Base-by-base conservation (phyloP, 2,329 filamentous ascomycete genomes). In the Leptographium wingfieldii region DNA sequence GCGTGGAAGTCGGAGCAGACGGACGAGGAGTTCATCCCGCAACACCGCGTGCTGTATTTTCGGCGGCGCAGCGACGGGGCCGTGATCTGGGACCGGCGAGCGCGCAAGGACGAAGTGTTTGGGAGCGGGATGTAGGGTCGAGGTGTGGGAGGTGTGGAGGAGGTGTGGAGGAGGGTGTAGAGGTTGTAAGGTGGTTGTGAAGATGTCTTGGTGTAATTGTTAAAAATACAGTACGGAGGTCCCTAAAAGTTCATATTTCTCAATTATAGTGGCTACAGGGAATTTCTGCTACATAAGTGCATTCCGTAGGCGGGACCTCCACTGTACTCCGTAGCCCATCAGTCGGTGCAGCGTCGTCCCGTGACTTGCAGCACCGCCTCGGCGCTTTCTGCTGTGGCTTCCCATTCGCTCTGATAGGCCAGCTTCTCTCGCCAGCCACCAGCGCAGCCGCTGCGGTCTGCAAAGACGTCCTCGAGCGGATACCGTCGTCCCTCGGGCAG, bases 11-110 rank as follows among this genome's bases (percentile, higher is more conserved):
- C 72, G 19, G 82, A 85, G 66, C 78, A 81, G 69, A 84, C 82
- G 38, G 79, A 85, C 63, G 81, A 85, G 61, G 83, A 86, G 68
- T 86, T 84, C 66, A 85, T 86, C 59, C 83, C 83, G 7, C 80
- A 85, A 69, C 82, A 85, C 66, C 74, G 83, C 19, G 82, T 86
- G 63, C 67, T 83, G 60, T 85, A 83, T 68, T 85, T 86, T 66
- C 81, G 77, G 68, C 73, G 77, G 12, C 76, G 69, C 67, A 78
- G 74, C 60, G 80, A 81, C 61, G 74, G 74, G 0, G 68, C 67
- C 5, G 68, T 79, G n/a, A 73, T 84, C 4, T 85, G 83, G 82
- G 80, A 85, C 65, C 71, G 79, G 62, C 74, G 73, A 64, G 74
- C 72, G 62, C 77, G 80, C 64, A 73, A 73, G 56, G 82, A 84